These are phyloP conservation scores for Annulohypoxylon moriforme DNA, from an alignment of 495 filamentous ascomycete genomes.

Conservation along the genomic window DNA sequence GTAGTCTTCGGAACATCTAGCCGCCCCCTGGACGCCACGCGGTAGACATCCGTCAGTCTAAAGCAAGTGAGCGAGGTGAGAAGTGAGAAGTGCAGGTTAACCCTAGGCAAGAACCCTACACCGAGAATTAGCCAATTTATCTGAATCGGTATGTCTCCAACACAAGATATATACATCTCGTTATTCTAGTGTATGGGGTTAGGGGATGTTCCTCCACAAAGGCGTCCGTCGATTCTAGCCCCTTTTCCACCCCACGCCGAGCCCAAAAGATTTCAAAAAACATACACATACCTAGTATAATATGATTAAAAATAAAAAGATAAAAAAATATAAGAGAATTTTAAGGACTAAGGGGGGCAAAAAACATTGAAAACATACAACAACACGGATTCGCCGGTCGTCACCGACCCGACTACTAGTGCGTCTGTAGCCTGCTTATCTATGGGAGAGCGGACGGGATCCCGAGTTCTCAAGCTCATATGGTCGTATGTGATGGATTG, in stretches of 20 bases:
- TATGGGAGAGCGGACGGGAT: conserved; percentile 63
- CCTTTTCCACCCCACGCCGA: not conserved
- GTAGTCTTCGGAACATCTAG: not conserved
- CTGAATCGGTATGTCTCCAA: not conserved
- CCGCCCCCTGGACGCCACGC: conserved; percentile 3
- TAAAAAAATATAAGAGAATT: not conserved
- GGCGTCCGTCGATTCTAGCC: not conserved
- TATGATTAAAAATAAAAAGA: not conserved
- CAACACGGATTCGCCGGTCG: conserved; percentile 58
- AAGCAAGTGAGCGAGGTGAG: conserved; percentile 3
- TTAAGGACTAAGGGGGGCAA: too few relatives aligned
- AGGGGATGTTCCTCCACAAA: not conserved
- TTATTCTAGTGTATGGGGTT: not conserved
- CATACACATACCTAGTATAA: not conserved
- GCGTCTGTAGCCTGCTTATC: conserved; percentile 51
- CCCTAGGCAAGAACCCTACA: conserved; percentile 15
- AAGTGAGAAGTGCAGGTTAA: conserved; percentile 3
- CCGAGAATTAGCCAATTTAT: conserved; percentile 22
- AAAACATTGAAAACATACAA: conserved; percentile 52
- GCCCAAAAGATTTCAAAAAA: not conserved
- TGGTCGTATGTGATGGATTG: conserved; percentile 54
- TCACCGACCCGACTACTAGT: conserved; percentile 62
- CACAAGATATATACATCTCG: not conserved
- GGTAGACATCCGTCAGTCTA: not conserved
- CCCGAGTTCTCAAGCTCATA: conserved; percentile 56